Conservation (phyloP, 2,329 filamentous ascomycete genomes). For the Talaromyces albobiverticillius region DNA sequence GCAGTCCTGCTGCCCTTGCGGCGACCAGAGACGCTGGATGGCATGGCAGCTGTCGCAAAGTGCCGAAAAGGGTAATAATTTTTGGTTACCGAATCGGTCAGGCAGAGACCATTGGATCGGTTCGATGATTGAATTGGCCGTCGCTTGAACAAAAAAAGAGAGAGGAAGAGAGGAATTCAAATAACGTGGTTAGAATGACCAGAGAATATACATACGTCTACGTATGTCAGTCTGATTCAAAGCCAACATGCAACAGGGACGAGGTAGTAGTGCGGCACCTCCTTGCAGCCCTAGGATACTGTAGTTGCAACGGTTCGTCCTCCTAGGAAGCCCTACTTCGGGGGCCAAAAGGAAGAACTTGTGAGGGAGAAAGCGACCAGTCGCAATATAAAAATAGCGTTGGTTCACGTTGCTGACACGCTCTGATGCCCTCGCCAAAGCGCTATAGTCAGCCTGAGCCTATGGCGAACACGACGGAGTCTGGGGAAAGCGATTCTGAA, state of each 20-base stretch:
- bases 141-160: too few species aligned
- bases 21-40: slow-evolving; percentile 11
- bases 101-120: neutral
- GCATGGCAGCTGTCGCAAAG: slow-evolving; percentile 1
- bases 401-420: neutral
- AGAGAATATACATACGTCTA: neutral
- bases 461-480: slow-evolving; percentile 3
- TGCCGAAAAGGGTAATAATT: neutral
- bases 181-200: neutral
- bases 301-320: neutral
- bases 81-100: neutral
- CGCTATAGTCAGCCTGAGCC: neutral
- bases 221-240: neutral
- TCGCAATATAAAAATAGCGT: neutral
- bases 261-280: slow-evolving; percentile 2
- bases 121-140: neutral
- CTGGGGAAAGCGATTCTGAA: slow-evolving; percentile 11
- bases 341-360: neutral
- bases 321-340: neutral
- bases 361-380: neutral
- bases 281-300: too few species aligned
- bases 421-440: slow-evolving; percentile 1
- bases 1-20: slow-evolving; percentile 11
- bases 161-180: neutral
- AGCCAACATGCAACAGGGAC: neutral